Conservation (phyloP, 148 eudicot species). For the Dysphania ambrosioides region DNA sequence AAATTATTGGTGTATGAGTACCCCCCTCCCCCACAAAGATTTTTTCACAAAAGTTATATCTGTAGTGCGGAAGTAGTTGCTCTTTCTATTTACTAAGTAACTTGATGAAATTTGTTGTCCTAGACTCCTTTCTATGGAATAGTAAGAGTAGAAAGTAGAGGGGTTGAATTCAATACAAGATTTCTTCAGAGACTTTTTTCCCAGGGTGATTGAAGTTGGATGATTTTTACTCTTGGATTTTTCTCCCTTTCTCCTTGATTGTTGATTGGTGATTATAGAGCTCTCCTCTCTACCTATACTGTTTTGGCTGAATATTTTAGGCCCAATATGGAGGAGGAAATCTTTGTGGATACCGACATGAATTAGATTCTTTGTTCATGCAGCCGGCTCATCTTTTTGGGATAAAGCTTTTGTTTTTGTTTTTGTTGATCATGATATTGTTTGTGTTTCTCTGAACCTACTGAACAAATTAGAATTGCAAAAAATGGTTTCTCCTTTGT, state of each 20-base stretch:
- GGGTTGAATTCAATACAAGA: background rate
- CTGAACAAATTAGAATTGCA: background rate
- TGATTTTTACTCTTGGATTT: background rate
- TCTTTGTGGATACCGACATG: too few species aligned
- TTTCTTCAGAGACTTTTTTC: background rate
- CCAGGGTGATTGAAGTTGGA: background rate
- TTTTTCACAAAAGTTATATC: background rate
- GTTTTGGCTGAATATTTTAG: background rate
- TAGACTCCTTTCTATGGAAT: background rate
- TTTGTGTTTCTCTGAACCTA: background rate
- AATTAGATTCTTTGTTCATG: too few species aligned
- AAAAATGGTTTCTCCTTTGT: background rate
- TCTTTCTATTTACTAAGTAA: background rate
- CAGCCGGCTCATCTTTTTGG: too few species aligned
- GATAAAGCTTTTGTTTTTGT: too few species aligned
- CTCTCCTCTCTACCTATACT: background rate
- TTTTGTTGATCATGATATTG: too few species aligned
- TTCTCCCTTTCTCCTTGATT: background rate
- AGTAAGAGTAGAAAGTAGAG: background rate
- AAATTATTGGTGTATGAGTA: background rate
- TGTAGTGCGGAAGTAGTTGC: background rate
- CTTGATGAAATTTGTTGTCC: background rate
- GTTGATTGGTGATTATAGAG: background rate
- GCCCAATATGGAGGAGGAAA: too few species aligned
- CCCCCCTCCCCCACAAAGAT: background rate